phyloP scores from a whole-genome alignment of 352 stramenopile species.

The Pythium aphanidermatum region DNA sequence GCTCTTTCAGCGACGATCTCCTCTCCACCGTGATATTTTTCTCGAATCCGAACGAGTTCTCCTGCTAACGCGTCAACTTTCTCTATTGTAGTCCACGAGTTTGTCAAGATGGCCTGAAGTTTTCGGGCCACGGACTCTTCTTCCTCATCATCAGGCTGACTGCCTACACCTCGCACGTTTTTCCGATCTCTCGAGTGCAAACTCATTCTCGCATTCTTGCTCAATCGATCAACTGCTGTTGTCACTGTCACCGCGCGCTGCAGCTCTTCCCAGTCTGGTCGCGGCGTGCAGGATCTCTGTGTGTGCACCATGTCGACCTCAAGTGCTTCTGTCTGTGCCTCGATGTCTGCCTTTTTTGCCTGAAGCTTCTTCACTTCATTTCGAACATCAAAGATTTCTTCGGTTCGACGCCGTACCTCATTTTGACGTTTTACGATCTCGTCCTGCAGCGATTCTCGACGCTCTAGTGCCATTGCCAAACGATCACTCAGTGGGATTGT shows the following conservation, averaged over 20 bases:
- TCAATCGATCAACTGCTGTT: slow-evolving; percentile 40
- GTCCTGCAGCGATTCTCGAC: slow-evolving; percentile 9
- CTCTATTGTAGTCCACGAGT: slow-evolving; percentile 54
- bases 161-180: background rate
- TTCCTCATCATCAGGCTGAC: slow-evolving; percentile 39
- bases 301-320: slow-evolving; percentile 36
- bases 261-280: slow-evolving; percentile 58
- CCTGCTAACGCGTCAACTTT: slow-evolving; percentile 48
- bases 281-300: slow-evolving; percentile 51
- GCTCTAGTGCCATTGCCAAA: slow-evolving; percentile 11
- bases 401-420: slow-evolving; percentile 33
- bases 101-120: slow-evolving; percentile 42
- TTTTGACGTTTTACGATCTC: slow-evolving; percentile 26
- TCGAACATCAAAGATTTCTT: slow-evolving; percentile 60
- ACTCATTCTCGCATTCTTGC: slow-evolving; percentile 10
- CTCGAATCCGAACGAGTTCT: slow-evolving; percentile 46
- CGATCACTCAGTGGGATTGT: slow-evolving; percentile 6
- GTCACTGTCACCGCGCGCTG: slow-evolving; percentile 45
- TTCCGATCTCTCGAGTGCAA: slow-evolving; percentile 12
- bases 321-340: slow-evolving; percentile 19
- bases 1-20: slow-evolving; percentile 40
- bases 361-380: slow-evolving; percentile 32
- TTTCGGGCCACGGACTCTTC: slow-evolving; percentile 15
- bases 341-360: slow-evolving; percentile 17
- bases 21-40: slow-evolving; percentile 40